phyloP scores from a whole-genome alignment of 306 rosid genomes.

The Betula pendula region DNA sequence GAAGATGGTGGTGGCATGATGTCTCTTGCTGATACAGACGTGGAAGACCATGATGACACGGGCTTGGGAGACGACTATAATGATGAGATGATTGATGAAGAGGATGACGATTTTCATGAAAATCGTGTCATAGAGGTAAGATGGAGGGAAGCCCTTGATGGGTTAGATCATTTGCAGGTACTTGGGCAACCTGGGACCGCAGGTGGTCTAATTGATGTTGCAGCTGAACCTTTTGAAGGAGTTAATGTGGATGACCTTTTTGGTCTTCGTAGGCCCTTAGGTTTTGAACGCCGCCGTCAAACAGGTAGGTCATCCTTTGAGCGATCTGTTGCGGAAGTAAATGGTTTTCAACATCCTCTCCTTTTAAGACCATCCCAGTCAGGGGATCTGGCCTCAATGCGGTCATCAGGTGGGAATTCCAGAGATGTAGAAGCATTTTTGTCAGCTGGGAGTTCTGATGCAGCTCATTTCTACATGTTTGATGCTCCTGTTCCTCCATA shows the following conservation, averaged over 20 bases:
- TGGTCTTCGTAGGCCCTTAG: slow-evolving; percentile 71
- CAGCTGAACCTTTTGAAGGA: slow-evolving; percentile 98
- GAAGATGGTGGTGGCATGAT: slow-evolving; percentile 95
- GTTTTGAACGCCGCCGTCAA: slow-evolving; percentile 95
- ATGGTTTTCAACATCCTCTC: slow-evolving; percentile 98
- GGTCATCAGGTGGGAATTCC: slow-evolving; percentile 72
- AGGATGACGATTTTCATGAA: slow-evolving; percentile 94
- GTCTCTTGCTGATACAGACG: slow-evolving; percentile 90
- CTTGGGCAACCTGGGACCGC: slow-evolving; percentile 86
- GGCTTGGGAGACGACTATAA: slow-evolving; percentile 92
- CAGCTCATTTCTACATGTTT: slow-evolving; percentile 90
- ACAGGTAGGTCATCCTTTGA: slow-evolving; percentile 88
- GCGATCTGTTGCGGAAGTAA: slow-evolving; percentile 75
- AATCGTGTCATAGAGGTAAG: slow-evolving; percentile 92
- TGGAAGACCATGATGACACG: slow-evolving; percentile 90
- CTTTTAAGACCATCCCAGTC: slow-evolving; percentile 78
- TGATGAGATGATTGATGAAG: slow-evolving; percentile 94
- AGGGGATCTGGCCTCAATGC: slow-evolving; percentile 75
- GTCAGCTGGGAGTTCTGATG: slow-evolving; percentile 81
- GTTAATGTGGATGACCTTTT: slow-evolving; percentile 96
- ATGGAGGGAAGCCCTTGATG: slow-evolving; percentile 99
- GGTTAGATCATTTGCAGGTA: slow-evolving; percentile 90
- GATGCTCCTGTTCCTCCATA: slow-evolving; percentile 91
- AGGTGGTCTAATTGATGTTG: slow-evolving; percentile 82
- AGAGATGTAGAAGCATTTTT: slow-evolving; percentile 66